Evolutionary conservation across 2,329 filamentous ascomycete genomes (phyloP).

Genomic region (Stenocarpella maydis): DNA sequence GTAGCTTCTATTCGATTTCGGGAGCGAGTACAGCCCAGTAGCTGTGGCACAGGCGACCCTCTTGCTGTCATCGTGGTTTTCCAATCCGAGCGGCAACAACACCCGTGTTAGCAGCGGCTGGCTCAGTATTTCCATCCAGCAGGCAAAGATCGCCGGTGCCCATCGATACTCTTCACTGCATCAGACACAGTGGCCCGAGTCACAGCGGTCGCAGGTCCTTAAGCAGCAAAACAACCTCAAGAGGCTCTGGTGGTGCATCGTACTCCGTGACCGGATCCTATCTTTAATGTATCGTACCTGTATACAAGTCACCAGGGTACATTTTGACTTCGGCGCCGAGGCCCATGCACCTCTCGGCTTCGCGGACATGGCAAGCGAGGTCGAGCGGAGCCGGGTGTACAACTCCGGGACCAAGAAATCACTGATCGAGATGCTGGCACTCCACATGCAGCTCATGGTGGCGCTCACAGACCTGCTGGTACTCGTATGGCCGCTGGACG

Average conservation of each 20-base stretch:
- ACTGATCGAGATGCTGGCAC: slow-evolving; percentile 54
- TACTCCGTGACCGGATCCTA: slow-evolving; percentile 48
- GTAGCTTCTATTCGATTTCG: slow-evolving; percentile 54
- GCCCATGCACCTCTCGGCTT: slow-evolving; percentile 48
- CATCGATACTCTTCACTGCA: slow-evolving; percentile 48
- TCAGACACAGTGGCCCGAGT: slow-evolving; percentile 41
- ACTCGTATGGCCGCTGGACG: slow-evolving; percentile 54
- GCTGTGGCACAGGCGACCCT: slow-evolving; percentile 52
- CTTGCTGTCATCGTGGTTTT: slow-evolving; percentile 54
- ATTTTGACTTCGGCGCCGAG: slow-evolving; percentile 41
- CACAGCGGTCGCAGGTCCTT: slow-evolving; percentile 35
- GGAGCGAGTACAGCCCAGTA: slow-evolving; percentile 52
- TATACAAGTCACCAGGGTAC: slow-evolving; percentile 44
- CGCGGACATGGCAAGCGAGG: slow-evolving; percentile 54
- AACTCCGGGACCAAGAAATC: slow-evolving; percentile 53
- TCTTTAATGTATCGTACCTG: slow-evolving; percentile 46
- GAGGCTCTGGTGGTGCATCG: slow-evolving; percentile 49
- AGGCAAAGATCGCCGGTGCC: slow-evolving; percentile 55
- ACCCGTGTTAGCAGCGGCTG: slow-evolving; percentile 50
- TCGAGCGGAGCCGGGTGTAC: slow-evolving; percentile 55
- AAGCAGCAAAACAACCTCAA: slow-evolving; percentile 40
- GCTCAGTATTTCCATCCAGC: slow-evolving; percentile 59
- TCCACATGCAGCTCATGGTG: slow-evolving; percentile 55
- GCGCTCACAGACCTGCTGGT: slow-evolving; percentile 56
- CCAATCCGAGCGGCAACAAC: slow-evolving; percentile 38